Percentiles rank a stretch among this genome's conserved stretches.
Evolutionary conservation across 202 grass and related monocot species (phyloP).

Genomic region (Brachypodium distachyon): DNA sequence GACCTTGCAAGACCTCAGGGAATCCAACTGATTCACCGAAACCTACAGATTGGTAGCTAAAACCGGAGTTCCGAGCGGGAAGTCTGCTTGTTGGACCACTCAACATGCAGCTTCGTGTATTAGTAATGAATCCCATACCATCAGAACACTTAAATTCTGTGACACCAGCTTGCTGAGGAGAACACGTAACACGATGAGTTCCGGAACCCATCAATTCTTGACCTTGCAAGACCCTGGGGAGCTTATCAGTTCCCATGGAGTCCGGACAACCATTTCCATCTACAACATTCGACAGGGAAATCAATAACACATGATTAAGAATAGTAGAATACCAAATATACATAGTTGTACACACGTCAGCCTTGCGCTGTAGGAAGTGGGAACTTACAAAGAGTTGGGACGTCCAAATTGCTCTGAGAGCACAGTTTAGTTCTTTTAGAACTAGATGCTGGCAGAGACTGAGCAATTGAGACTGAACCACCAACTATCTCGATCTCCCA

Average conservation of each 20-base stretch:
- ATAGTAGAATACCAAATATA: neutral
- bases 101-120: slow-evolving; percentile 28
- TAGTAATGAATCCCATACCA: slow-evolving; percentile 20
- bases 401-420: slow-evolving; percentile 53
- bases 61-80: slow-evolving; percentile 25
- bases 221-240: slow-evolving; percentile 99
- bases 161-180: slow-evolving; percentile 32
- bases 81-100: slow-evolving; percentile 32
- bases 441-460: slow-evolving; percentile 41
- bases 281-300: slow-evolving; percentile 24
- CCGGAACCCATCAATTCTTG: slow-evolving; percentile 88
- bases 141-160: slow-evolving; percentile 33
- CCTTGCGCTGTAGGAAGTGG: neutral
- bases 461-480: slow-evolving; percentile 32
- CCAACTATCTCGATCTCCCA: slow-evolving; percentile 79
- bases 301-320: neutral
- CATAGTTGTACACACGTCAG: neutral
- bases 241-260: slow-evolving; percentile 67
- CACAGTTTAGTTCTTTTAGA: slow-evolving; percentile 79
- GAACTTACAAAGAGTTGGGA: slow-evolving; percentile 48
- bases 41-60: slow-evolving; percentile 58
- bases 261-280: slow-evolving; percentile 69
- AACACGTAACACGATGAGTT: slow-evolving; percentile 38
- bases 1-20: slow-evolving; percentile 99
- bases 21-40: slow-evolving; percentile 84